Base-by-base conservation (phyloP, 768 basidiomycete species). In the Suillus plorans region DNA sequence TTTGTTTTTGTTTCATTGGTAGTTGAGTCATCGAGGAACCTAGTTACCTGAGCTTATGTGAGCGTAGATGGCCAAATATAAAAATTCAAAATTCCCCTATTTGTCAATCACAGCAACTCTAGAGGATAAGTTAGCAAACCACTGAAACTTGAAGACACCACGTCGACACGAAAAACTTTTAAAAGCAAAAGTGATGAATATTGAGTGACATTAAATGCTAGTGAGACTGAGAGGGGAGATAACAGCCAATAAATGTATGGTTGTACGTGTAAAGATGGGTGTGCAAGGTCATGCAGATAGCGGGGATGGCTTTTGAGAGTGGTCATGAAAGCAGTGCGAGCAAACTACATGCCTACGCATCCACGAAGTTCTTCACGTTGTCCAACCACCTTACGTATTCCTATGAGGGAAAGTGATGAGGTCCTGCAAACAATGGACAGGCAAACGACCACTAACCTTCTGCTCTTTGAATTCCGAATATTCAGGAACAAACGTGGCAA, bases 391-490 rank as follows among this genome's bases (percentile, higher is more conserved):
- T 83, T 71, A 94, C 86, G 78, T 99, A 99, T 80, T 99, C 96
- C 94, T 95, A 58, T 39, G 63, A 44, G 58, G 34, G 59, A 62
- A 67, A 65, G 20, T 64, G 61, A 41, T 68, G 10, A 65, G 60
- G 34, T 52, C 66, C 42, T 37, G 39, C 28, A 60, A 63, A 44
- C 8, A 62, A 64, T 13, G 16, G 39, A 50, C 60, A 20, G 25
- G 20, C 20, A 77, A 85, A 42, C 41, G 18, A 28, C 50, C 7
- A 71, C 76, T 2, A 16, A 95, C 95, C 86, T 89, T 89, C 81
- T 99, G 96, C 74, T 99, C 96, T 84, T 97, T 98, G 81, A 82
- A 81, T 72, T 92, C 89, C 16, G 90, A 89, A 73, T 94, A 94
- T 67, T 95, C 91, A 20, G 92, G 91, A 65, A 99, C 87, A 81